Base-by-base conservation (phyloP, 306 rosid species). In the Prosopis cineraria region DNA sequence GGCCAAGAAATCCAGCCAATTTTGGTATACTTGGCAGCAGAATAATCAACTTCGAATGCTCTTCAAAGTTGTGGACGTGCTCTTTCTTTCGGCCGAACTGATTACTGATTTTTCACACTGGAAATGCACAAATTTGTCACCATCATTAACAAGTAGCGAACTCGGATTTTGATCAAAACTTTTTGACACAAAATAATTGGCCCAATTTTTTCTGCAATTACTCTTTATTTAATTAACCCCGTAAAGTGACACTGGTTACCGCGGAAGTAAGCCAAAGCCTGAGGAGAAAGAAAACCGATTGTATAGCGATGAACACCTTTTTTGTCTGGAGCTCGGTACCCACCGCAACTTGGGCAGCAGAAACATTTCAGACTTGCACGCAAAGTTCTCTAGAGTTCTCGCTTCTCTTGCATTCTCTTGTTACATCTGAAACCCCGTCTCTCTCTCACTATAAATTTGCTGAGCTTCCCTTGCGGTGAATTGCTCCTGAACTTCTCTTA, bases 291-390 rank as follows among this genome's bases (percentile, higher is more conserved):
- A 68, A 30, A 48, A 67, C 7, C 39, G 24, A 29, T 37, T 0
- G 1, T 29, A 27, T 12, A 31, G 19, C 48, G 52, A 44, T 67
- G 78, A 68, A 76, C 72, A 37, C 56, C 68, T 43, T 39, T 77
- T 60, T 83, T 80, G 75, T 84, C 80, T 71, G 62, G 84, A 48
- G 10, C 56, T 30, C 56, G 59, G 43, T 58, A 24, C 40, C 4
- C 36, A 37, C 56, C 6, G 34, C 11, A 20, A 40, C 27, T 3
- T 10, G 52, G 55, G 36, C 39, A 16, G 36, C 39, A 16, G 16
- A 55, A 30, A 27, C 79, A 68, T 72, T 82, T 74, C 79, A 72
- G 73, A 78, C 93, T 88, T 88, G 86, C 85, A 90, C 93, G 89
- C 83, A 68, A 77, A 69, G 65, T 73, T 82, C 74, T 84, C 29